Conservation (phyloP, 2,329 filamentous ascomycete species). For the Aspergillus arachidicola region DNA sequence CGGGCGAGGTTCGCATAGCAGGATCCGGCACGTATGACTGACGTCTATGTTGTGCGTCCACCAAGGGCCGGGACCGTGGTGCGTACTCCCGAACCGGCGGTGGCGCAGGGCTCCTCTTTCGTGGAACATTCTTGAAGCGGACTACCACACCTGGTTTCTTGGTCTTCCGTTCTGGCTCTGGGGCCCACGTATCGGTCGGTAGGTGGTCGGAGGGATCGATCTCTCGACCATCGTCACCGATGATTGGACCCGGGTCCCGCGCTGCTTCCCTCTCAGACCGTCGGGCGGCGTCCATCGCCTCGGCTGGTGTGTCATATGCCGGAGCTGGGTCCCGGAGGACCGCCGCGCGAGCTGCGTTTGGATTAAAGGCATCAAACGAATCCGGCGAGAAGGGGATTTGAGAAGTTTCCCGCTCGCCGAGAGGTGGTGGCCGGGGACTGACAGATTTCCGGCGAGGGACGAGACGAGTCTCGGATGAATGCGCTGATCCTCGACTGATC, state of each 20-base stretch:
- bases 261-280: slow-evolving; percentile 41
- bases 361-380: slow-evolving; percentile 63
- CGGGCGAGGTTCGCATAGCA: slow-evolving; percentile 2
- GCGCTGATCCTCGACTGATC: slow-evolving; percentile 29
- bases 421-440: slow-evolving; percentile 56
- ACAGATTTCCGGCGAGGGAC: slow-evolving; percentile 57
- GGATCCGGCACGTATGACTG: slow-evolving; percentile 12
- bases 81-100: slow-evolving; percentile 12
- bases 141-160: slow-evolving; percentile 52
- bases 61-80: slow-evolving; percentile 2
- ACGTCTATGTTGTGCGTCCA: slow-evolving; percentile 6
- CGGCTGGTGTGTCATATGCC: slow-evolving; percentile 41
- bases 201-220: slow-evolving; percentile 69
- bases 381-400: slow-evolving; percentile 63
- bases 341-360: slow-evolving; percentile 40
- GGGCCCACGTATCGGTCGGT: slow-evolving; percentile 66
- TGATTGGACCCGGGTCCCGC: slow-evolving; percentile 59
- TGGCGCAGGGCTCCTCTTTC: slow-evolving; percentile 30
- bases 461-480: slow-evolving; percentile 24
- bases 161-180: slow-evolving; percentile 63
- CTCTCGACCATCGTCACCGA: slow-evolving; percentile 64
- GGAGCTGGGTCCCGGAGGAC: slow-evolving; percentile 35
- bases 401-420: slow-evolving; percentile 43
- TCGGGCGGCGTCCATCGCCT: slow-evolving; percentile 42
- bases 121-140: slow-evolving; percentile 46